A percentile compares a stretch with the other conserved stretches of the same genome.
Conservation (phyloP, 805 yeast genomes). For the Torulaspora franciscae region DNA sequence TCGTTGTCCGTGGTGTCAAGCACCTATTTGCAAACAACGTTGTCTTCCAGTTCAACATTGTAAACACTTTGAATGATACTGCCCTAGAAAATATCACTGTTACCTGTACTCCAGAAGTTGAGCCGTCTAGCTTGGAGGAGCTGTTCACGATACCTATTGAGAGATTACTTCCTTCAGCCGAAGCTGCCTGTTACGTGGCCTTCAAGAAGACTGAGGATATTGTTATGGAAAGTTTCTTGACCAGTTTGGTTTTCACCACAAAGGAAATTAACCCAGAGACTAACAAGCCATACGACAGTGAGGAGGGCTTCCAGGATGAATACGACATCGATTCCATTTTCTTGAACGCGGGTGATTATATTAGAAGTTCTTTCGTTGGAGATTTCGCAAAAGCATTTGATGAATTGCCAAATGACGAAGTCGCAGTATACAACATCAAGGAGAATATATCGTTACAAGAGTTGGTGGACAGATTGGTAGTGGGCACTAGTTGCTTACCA, state of each 20-base stretch:
- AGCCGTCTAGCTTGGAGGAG: slow-evolving; percentile 45
- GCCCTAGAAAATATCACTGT: slow-evolving; percentile 74
- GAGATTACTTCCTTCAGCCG: slow-evolving; percentile 61
- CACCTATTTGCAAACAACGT: slow-evolving; percentile 72
- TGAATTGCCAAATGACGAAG: slow-evolving; percentile 56
- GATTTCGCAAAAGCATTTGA: slow-evolving; percentile 72
- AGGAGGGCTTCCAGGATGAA: slow-evolving; percentile 89
- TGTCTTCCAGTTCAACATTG: slow-evolving; percentile 75
- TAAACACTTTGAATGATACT: slow-evolving; percentile 77
- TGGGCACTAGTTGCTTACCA: slow-evolving; percentile 59
- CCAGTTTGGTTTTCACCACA: slow-evolving; percentile 66
- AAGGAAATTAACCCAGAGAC: slow-evolving; percentile 76
- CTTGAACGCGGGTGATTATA: slow-evolving; percentile 71
- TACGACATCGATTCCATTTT: slow-evolving; percentile 82
- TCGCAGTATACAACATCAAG: slow-evolving; percentile 63
- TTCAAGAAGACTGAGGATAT: slow-evolving; percentile 51
- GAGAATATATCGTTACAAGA: slow-evolving; percentile 47
- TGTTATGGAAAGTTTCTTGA: slow-evolving; percentile 51
- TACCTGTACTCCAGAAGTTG: slow-evolving; percentile 56
- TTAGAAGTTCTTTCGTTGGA: slow-evolving; percentile 71
- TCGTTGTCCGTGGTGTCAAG: slow-evolving; percentile 77
- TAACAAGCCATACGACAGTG: slow-evolving; percentile 58
- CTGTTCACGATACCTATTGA: slow-evolving; percentile 73
- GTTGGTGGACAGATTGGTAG: slow-evolving; percentile 50
- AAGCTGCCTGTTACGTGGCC: slow-evolving; percentile 75